Conservation (phyloP, 116 monocot genomes). For the Iris pallida region DNA sequence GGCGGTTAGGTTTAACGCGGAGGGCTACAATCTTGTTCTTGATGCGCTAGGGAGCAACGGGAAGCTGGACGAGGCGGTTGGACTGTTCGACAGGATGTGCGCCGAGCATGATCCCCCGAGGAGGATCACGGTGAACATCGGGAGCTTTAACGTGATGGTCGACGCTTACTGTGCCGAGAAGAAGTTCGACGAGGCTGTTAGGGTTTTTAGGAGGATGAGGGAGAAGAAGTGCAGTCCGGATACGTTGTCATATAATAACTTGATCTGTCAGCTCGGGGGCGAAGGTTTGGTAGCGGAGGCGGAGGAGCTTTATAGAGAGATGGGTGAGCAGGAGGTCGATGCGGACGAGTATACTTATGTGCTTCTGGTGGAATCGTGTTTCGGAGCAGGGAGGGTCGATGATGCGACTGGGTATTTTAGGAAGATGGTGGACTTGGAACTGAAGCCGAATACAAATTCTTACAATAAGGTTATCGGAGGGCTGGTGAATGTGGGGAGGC, state of each 20-base stretch:
- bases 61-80: constrained; percentile 58
- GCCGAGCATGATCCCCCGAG: constrained; percentile 65
- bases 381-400: constrained; percentile 53
- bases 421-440: constrained; percentile 69
- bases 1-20: constrained; percentile 58
- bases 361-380: constrained; percentile 68
- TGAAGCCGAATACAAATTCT: constrained; percentile 75
- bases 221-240: constrained; percentile 77
- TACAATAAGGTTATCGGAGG: constrained; percentile 76
- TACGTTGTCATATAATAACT: constrained; percentile 78
- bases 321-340: constrained; percentile 61
- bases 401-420: constrained; percentile 68
- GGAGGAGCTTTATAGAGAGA: constrained; percentile 71
- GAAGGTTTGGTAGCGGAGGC: constrained; percentile 45
- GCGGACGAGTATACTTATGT: constrained; percentile 89
- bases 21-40: constrained; percentile 82
- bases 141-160: constrained; percentile 90
- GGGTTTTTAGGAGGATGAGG: constrained; percentile 62
- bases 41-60: constrained; percentile 68
- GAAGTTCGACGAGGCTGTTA: constrained; percentile 68
- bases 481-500: constrained; percentile 42
- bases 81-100: constrained; percentile 70
- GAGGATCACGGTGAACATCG: constrained; percentile 66
- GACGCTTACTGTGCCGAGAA: constrained; percentile 63
- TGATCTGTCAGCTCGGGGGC: constrained; percentile 70